Evolutionary conservation across 2,329 filamentous ascomycete species (phyloP), one percentile per base, ranked within the genome.

Genomic region (Botryotinia calthae): DNA sequence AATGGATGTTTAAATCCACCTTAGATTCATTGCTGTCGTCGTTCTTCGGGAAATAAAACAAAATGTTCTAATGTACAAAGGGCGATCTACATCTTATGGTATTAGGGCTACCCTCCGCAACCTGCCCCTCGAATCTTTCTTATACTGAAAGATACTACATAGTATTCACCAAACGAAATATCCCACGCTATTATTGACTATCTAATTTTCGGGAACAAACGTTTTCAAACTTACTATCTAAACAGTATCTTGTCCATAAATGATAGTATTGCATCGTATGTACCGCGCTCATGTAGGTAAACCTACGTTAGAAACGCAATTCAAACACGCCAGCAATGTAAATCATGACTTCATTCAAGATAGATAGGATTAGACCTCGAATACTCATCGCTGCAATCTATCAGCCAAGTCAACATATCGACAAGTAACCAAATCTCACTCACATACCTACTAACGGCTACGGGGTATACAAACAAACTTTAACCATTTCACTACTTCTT

Each of bases 281-380:
- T 9, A 12, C 10, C n/a, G 40, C 18, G 16, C 18, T 44, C n/a
- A 20, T 14, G 4, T 1, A 40, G 20, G 5, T 18, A 16, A 16
- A 61, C 0, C 22, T 61, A 9, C 0, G 51, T 54, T 4, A 18
- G n/a, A 28, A 54, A 18, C 9, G 51, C 51, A 54, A 54, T 54
- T 6, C 28, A 1, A 7, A 28, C 5, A 18, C 51, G 0, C 14
- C 14, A 0, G n/a, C n/a, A 28, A 54, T 28, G n/a, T 4, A n/a
- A n/a, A n/a, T n/a, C n/a, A n/a, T n/a, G n/a, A n/a, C n/a, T n/a
- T n/a, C n/a, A n/a, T n/a, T n/a, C n/a, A n/a, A n/a, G n/a, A n/a
- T 14, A 54, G 2, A 28, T 54, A 14, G 16, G 25, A 54, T 54
- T 18, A 0, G 16, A 54, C 2, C 51, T 54, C n/a, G 51, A 54